Evolutionary conservation across 768 basidiomycete genomes (phyloP).

Genomic region (Ramaria rubella): DNA sequence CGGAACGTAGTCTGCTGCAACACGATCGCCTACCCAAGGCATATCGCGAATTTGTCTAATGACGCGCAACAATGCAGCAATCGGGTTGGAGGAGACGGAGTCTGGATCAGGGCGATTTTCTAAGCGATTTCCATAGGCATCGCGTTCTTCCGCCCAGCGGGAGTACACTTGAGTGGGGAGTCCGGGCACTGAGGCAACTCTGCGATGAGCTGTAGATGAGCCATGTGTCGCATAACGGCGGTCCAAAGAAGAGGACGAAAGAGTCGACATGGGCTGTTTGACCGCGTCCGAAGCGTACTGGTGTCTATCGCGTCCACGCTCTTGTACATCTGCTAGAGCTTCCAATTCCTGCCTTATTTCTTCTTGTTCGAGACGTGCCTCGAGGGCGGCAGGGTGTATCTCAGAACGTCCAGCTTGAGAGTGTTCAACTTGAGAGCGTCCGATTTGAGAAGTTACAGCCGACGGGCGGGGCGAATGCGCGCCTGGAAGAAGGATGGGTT

Average conservation of each 20-base stretch:
- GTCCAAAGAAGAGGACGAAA: background rate
- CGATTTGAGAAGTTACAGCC: background rate
- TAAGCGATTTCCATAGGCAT: background rate
- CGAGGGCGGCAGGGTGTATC: background rate
- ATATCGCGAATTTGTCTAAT: background rate
- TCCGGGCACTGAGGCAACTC: background rate
- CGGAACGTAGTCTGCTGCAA: conserved; percentile 5
- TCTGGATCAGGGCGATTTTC: background rate
- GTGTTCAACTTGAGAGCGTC: background rate
- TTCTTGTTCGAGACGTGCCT: background rate
- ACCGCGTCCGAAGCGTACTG: background rate
- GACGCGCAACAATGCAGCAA: background rate
- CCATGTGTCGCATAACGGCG: background rate
- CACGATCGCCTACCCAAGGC: conserved; percentile 9
- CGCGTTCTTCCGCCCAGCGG: background rate
- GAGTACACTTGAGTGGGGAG: background rate
- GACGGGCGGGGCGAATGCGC: background rate
- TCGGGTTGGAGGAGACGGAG: background rate
- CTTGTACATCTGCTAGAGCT: background rate
- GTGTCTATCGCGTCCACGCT: background rate
- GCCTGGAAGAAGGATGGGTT: background rate
- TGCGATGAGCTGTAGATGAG: background rate
- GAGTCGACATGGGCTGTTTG: background rate
- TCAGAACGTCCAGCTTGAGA: background rate
- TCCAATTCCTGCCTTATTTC: background rate